Conservation (phyloP, 495 filamentous ascomycete species). For the Talaromyces proteolyticus region DNA sequence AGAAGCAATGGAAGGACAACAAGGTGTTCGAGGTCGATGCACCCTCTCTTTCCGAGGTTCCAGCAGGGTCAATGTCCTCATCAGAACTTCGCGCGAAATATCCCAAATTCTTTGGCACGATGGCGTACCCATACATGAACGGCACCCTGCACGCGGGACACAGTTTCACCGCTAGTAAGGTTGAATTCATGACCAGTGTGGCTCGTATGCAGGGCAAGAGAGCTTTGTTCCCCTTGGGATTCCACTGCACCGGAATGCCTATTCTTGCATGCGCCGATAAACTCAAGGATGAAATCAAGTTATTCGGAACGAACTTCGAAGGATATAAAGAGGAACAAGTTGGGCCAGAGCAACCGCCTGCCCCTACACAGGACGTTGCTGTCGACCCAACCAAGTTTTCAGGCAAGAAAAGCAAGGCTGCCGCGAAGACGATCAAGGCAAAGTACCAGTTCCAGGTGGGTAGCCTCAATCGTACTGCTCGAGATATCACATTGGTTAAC, state of each 20-base stretch:
- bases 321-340: slow-evolving; percentile 58
- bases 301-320: slow-evolving; percentile 87
- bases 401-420: slow-evolving; percentile 91
- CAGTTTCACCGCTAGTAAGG: slow-evolving; percentile 81
- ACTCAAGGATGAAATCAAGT: slow-evolving; percentile 76
- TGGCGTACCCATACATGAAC: slow-evolving; percentile 98
- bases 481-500: neutral
- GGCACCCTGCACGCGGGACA: slow-evolving; percentile 90
- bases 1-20: slow-evolving; percentile 73
- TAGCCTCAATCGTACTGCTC: neutral
- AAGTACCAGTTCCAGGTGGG: slow-evolving; percentile 73
- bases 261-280: slow-evolving; percentile 98
- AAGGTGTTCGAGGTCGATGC: slow-evolving; percentile 80
- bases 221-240: slow-evolving; percentile 82
- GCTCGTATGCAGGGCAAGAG: slow-evolving; percentile 86
- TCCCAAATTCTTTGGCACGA: slow-evolving; percentile 90
- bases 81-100: slow-evolving; percentile 69
- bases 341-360: slow-evolving; percentile 28
- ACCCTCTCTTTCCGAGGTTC: slow-evolving; percentile 67
- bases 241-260: slow-evolving; percentile 95
- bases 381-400: slow-evolving; percentile 87
- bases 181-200: slow-evolving; percentile 82
- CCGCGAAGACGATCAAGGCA: slow-evolving; percentile 82
- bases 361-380: slow-evolving; percentile 53
- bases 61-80: slow-evolving; percentile 60